Evolutionary conservation across 768 basidiomycete species (phyloP).

Genomic region (Exidia glandulosa): DNA sequence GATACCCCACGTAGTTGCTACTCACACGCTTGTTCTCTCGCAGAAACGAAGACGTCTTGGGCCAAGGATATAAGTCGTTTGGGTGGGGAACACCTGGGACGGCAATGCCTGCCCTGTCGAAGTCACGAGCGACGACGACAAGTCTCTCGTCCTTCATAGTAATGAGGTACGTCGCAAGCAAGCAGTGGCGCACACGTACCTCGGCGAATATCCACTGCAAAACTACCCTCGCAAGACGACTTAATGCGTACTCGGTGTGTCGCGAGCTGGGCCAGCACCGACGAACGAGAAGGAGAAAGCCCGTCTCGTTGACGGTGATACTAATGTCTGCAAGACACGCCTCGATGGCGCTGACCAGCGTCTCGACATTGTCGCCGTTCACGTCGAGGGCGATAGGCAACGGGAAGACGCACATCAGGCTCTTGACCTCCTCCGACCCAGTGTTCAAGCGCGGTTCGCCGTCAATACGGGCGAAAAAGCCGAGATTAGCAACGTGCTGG

Average conservation of each 20-base stretch:
- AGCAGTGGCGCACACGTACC: constrained; percentile 26
- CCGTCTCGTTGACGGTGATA: constrained; percentile 63
- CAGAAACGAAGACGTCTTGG: constrained; percentile 18
- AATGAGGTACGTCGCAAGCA: neutral
- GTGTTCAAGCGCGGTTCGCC: constrained; percentile 21
- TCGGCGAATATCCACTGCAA: constrained; percentile 66
- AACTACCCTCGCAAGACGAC: constrained; percentile 45
- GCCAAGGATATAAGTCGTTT: constrained; percentile 44
- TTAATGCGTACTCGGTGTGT: constrained; percentile 59
- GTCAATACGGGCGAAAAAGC: constrained; percentile 46
- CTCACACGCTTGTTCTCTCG: constrained; percentile 21
- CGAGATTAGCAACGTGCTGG: constrained; percentile 47
- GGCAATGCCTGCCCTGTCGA: constrained; percentile 41
- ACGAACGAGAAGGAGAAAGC: constrained; percentile 54
- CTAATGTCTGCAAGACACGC: constrained; percentile 59
- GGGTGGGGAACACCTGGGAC: constrained; percentile 55
- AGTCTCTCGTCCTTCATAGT: constrained; percentile 49
- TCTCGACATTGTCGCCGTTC: constrained; percentile 55
- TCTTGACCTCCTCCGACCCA: constrained; percentile 19
- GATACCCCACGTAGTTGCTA: constrained; percentile 55
- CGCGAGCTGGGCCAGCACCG: constrained; percentile 68
- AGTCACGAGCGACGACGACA: constrained; percentile 55
- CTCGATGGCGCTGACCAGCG: constrained; percentile 59
- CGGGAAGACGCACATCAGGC: constrained; percentile 44
- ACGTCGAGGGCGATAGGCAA: constrained; percentile 62